Conservation (phyloP, 495 filamentous ascomycete species). For the Trichocladium uniseriatum region DNA sequence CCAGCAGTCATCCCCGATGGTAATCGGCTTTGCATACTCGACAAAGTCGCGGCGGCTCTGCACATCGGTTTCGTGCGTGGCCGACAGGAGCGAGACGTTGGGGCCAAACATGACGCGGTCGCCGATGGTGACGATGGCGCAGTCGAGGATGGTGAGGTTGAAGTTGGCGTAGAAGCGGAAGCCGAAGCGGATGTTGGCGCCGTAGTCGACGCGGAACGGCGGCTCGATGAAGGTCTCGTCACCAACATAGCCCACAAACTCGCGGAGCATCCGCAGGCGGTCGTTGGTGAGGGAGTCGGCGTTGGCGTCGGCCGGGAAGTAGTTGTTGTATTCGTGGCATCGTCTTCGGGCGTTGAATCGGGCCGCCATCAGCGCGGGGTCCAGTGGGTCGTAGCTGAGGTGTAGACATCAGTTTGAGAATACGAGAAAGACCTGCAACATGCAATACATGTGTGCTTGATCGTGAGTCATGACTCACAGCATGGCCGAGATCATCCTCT, state of each 20-base stretch:
- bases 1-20: conserved; percentile 67
- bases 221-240: conserved; percentile 43
- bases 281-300: conserved; percentile 23
- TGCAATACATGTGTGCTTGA: not conserved
- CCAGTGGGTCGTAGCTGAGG: not conserved
- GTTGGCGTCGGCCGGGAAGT: conserved; percentile 36
- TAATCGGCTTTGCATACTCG: conserved; percentile 26
- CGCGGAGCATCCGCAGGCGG: conserved; percentile 30
- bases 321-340: conserved; percentile 40
- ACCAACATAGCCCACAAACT: conserved; percentile 38
- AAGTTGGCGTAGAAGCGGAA: conserved; percentile 45
- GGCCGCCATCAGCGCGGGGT: conserved; percentile 10
- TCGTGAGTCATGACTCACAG: conserved; percentile 15
- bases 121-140: conserved; percentile 36
- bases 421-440: too few species aligned
- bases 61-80: conserved; percentile 39
- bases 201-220: conserved; percentile 46
- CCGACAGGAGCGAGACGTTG: conserved; percentile 36
- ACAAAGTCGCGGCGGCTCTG: conserved; percentile 27
- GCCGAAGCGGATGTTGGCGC: conserved; percentile 45
- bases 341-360: conserved; percentile 41
- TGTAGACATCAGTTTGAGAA: not conserved
- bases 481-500: conserved; percentile 12
- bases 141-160: conserved; percentile 40
- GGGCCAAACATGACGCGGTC: conserved; percentile 37